Percentiles rank a stretch among this genome's conserved stretches.
phyloP scores from a whole-genome alignment of 768 basidiomycete species.

The Leccinum disarticulatum region DNA sequence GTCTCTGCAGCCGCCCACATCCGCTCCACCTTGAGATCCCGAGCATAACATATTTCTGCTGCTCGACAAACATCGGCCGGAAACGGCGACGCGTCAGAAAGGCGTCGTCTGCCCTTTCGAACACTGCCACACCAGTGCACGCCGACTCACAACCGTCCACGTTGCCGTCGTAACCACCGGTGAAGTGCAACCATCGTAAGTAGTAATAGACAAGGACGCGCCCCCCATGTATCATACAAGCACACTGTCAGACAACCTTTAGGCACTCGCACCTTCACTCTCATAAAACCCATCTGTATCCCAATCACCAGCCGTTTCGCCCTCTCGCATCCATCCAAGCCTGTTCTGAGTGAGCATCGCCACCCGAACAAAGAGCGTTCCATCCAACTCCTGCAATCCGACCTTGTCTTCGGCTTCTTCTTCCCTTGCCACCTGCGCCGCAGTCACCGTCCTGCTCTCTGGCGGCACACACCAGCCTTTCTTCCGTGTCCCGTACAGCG shows the following conservation, averaged over 20 bases:
- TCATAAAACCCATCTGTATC: slow-evolving; percentile 21
- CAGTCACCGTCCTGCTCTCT: slow-evolving; percentile 14
- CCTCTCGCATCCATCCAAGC: slow-evolving; percentile 42
- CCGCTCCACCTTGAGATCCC: slow-evolving; percentile 10
- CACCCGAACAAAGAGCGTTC: slow-evolving; percentile 60
- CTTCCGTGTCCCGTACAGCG: slow-evolving; percentile 41
- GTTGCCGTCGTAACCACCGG: too few relatives aligned
- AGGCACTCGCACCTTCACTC: not conserved
- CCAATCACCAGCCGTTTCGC: slow-evolving; percentile 28
- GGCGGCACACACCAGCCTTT: slow-evolving; percentile 24
- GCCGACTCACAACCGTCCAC: too few relatives aligned
- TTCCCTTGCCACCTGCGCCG: slow-evolving; percentile 20
- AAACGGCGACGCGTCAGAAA: too few relatives aligned
- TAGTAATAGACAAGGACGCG: too few relatives aligned
- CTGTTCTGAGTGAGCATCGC: slow-evolving; percentile 51
- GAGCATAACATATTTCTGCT: too few relatives aligned
- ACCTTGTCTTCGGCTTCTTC: slow-evolving; percentile 28
- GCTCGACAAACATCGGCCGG: too few relatives aligned
- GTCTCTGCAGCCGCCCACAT: slow-evolving; percentile 23
- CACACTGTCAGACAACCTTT: slow-evolving; percentile 15
- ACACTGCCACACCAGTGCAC: too few relatives aligned
- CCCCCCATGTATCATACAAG: slow-evolving; percentile 12
- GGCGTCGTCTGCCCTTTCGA: too few relatives aligned
- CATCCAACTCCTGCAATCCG: slow-evolving; percentile 43
- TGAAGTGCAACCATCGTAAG: too few relatives aligned